Evolutionary conservation across 169 alveolate genomes (phyloP), one percentile per base, ranked within the genome.

Genomic region (Plasmodium ovale): DNA sequence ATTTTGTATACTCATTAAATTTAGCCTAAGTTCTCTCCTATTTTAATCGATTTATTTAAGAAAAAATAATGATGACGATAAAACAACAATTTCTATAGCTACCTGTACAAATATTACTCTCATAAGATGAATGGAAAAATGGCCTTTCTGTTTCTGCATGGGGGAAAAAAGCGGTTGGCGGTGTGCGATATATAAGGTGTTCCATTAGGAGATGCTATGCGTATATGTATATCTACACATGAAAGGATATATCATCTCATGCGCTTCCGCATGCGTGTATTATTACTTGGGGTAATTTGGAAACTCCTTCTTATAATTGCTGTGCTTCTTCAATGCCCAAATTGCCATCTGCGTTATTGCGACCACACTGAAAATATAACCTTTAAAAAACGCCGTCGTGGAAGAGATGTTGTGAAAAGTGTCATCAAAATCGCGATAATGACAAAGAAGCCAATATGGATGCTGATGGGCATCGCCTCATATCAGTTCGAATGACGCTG

Each of bases 301-400:
- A 85, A 96, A 97, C 54, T 97, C 98, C 39, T 92, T 94, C 65
- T 95, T 95, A 87, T 97, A 97, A 89, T 95, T 96, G 33, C 88
- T 87, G 92, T 98, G 99, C 73, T 97, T 98, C 90, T 95, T 94
- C 44, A 93, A 74, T 23, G 99, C 98, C 99, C 99, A 98, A 42
- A 95, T 95, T 62, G 95, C 87, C 97, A 98, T 96, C 72, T 92
- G 95, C 70, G 95, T 88, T 9, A 92, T 95, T 47, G 95, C 95
- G 53, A 92, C 92, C 65, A 94, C 47, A 12, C 93, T 87, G 82
- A 87, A 93, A 74, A 93, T 70, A 88, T 93, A 93, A 33, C 92
- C 82, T 21, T 84, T 21, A 60, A 87, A 47, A 37, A 93, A 69
- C 53, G n/a, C n/a, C n/a, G n/a, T n/a, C n/a, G n/a, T 73, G 87